phyloP scores from a whole-genome alignment of 2,329 filamentous ascomycete species.

The Furcasterigmium sp. region DNA sequence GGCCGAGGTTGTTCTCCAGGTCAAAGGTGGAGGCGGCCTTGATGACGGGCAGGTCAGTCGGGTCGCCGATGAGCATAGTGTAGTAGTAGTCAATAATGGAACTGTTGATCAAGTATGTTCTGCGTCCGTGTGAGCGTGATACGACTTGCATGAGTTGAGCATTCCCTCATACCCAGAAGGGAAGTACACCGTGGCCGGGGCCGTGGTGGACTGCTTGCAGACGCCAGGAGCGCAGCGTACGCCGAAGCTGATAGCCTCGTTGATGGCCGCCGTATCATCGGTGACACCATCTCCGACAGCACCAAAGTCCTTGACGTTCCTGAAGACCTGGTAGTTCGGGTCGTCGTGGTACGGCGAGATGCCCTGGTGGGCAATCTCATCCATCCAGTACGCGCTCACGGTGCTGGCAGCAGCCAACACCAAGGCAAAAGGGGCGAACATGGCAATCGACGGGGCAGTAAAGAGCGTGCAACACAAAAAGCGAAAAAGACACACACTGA shows the following conservation, averaged over 20 bases:
- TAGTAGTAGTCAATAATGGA: slow-evolving; percentile 75
- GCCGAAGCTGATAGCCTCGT: slow-evolving; percentile 28
- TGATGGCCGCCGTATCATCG: slow-evolving; percentile 30
- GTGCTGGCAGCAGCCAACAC: slow-evolving; percentile 9
- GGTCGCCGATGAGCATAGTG: slow-evolving; percentile 72
- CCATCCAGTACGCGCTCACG: slow-evolving; percentile 32
- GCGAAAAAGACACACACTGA: no score
- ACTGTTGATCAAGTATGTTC: slow-evolving; percentile 64
- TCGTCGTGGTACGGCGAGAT: slow-evolving; percentile 39
- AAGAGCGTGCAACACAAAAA: no score
- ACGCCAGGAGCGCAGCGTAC: slow-evolving; percentile 31
- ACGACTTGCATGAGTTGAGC: background rate
- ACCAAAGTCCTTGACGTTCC: slow-evolving; percentile 42
- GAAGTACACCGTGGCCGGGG: slow-evolving; percentile 30
- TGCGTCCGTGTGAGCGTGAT: slow-evolving; percentile 5
- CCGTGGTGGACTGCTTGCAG: slow-evolving; percentile 29
- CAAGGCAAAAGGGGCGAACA: slow-evolving; percentile 9
- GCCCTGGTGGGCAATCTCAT: slow-evolving; percentile 39
- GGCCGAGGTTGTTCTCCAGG: slow-evolving; percentile 27
- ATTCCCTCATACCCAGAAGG: slow-evolving; percentile 25
- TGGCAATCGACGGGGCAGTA: no score
- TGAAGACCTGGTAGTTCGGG: slow-evolving; percentile 36
- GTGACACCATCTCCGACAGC: slow-evolving; percentile 29
- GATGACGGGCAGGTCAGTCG: slow-evolving; percentile 49
- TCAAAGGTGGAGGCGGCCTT: slow-evolving; percentile 46